These are phyloP conservation scores for Infundibulicybe gibba DNA, from an alignment of 768 basidiomycete genomes.

Conservation along the genomic window DNA sequence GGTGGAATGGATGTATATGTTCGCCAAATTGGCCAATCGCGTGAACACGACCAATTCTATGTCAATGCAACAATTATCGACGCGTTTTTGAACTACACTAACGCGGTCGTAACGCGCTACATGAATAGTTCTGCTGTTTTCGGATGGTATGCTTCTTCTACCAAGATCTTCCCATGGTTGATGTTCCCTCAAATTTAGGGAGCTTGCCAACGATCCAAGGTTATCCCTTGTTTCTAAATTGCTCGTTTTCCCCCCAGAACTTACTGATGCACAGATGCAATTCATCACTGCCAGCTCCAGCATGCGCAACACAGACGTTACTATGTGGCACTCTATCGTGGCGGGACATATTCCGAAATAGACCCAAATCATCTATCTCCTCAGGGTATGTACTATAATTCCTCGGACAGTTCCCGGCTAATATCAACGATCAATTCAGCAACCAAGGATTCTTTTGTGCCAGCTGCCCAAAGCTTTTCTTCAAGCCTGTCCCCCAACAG, in stretches of 20 bases:
- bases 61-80: slow-evolving; percentile 42
- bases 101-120: slow-evolving; percentile 53
- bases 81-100: slow-evolving; percentile 56
- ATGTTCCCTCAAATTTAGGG: slow-evolving; percentile 30
- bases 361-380: slow-evolving; percentile 67
- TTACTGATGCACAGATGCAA: slow-evolving; percentile 40
- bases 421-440: slow-evolving; percentile 10
- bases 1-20: slow-evolving; percentile 70
- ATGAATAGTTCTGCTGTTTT: slow-evolving; percentile 49
- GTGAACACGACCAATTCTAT: slow-evolving; percentile 58
- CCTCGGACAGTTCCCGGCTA: too few relatives aligned
- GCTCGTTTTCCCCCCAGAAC: not conserved
- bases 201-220: slow-evolving; percentile 67
- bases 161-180: too few relatives aligned
- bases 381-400: slow-evolving; percentile 43
- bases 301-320: slow-evolving; percentile 48
- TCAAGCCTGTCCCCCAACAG: slow-evolving; percentile 17
- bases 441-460: slow-evolving; percentile 59
- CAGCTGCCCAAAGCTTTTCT: slow-evolving; percentile 55
- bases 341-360: slow-evolving; percentile 35
- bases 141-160: slow-evolving; percentile 33
- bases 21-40: slow-evolving; percentile 37
- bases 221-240: slow-evolving; percentile 12
- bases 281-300: slow-evolving; percentile 42
- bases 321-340: slow-evolving; percentile 49